phyloP scores from a whole-genome alignment of 495 filamentous ascomycete genomes.

The Hypoxylon cercidicola region DNA sequence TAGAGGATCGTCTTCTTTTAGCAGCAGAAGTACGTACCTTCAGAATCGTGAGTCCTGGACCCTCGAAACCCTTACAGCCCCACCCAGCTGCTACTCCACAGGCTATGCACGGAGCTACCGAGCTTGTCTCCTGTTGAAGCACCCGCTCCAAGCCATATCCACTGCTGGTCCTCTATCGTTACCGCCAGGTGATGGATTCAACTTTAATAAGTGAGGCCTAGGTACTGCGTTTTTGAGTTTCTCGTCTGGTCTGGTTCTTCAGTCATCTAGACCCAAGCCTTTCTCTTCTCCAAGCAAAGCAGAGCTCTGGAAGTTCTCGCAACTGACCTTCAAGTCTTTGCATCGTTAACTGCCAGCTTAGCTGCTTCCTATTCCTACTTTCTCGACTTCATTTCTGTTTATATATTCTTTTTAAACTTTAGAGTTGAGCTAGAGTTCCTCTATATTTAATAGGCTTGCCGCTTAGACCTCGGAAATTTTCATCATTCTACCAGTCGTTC shows the following conservation, averaged over 20 bases:
- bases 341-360: conserved; percentile 25
- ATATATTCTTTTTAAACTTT: conserved; percentile 23
- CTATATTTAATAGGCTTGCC: conserved; percentile 30
- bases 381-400: conserved; percentile 28
- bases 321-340: conserved; percentile 41
- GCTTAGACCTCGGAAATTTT: conserved; percentile 8
- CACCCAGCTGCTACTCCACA: conserved; percentile 36
- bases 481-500: not conserved
- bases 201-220: conserved; percentile 31
- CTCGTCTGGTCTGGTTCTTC: conserved; percentile 46
- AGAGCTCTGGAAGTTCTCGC: conserved; percentile 66
- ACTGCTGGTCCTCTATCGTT: conserved; percentile 36
- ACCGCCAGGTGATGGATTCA: conserved; percentile 21
- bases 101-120: conserved; percentile 35
- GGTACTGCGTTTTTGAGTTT: conserved; percentile 20
- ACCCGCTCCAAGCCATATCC: conserved; percentile 30
- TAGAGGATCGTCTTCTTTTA: conserved; percentile 5
- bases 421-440: conserved; percentile 33
- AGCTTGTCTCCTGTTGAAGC: conserved; percentile 18
- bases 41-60: conserved; percentile 1
- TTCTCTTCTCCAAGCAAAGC: conserved; percentile 46
- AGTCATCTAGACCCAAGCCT: conserved; percentile 57
- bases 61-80: conserved; percentile 18
- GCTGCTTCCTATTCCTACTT: conserved; percentile 26
- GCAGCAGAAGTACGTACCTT: conserved; percentile 12